Base-by-base conservation (phyloP, 345 rosid species). In the Populus nigra region DNA sequence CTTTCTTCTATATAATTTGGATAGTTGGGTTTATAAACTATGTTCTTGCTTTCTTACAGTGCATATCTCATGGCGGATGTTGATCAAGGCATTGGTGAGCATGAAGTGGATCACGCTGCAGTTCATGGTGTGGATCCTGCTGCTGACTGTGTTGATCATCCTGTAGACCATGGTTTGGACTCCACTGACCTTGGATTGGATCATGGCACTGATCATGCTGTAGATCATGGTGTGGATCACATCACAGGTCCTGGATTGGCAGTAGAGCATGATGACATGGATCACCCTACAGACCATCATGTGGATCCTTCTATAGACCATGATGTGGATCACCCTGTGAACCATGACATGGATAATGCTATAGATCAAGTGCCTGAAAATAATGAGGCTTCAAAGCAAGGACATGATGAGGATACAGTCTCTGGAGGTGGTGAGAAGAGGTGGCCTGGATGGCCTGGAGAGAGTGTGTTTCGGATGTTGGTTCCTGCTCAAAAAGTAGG, bases 361-460 rank as follows among this genome's bases (percentile, higher is more conserved):
- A 15, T 59, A 23, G 77, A 63, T 69, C 72, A 74, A 67, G 53
- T 38, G 22, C 53, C 79, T 33, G 85, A 78, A 33, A 65, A 65
- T 66, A 72, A 38, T 49, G 77, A 76, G 72, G 72, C 29, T 68
- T 74, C 61, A n/a, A 79, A 75, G 65, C 77, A 68, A 31, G 83
- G 71, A 33, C 65, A 59, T 57, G 55, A 31, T 38, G 77, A 73
- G 55, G 73, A 73, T 36, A 69, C 68, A 20, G 78, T 68, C 59
- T 73, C 74, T 18, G 93, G 80, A 71, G 88, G 77, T 27, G 91
- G 79, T 73, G 99, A 94, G 84, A 91, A 91, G 86, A 92, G 77
- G 89, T 96, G 99, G 99, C 98, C 97, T n/a, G 99, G 99, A 78
- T 94, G 99, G 99, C 99, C 99, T 12, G 98, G 99, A 79, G 99